phyloP scores from a whole-genome alignment of 2,329 filamentous ascomycete species.

The Aureobasidium sp. region DNA sequence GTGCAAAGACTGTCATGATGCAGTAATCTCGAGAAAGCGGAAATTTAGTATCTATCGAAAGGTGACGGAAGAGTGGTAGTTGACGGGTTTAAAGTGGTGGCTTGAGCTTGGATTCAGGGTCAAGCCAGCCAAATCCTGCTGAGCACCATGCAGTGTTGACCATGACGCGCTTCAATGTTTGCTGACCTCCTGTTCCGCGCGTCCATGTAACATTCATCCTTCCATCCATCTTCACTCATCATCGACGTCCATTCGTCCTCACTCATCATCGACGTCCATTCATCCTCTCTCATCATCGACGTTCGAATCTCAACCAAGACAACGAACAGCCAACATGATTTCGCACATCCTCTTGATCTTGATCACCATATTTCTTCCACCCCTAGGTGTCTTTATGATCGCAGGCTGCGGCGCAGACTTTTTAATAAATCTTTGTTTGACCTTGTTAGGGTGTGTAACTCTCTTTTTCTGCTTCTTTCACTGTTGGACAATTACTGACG shows the following conservation, averaged over 20 bases:
- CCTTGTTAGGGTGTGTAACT: conserved; percentile 11
- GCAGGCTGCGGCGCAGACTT: conserved; percentile 42
- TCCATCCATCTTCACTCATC: neutral
- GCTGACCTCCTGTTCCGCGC: neutral
- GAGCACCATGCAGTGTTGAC: neutral
- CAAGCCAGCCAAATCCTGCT: neutral
- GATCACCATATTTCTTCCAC: conserved; percentile 40
- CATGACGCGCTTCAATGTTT: neutral
- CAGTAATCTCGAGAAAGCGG: no score
- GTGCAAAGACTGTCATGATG: no score
- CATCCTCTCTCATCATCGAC: no score
- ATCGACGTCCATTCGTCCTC: no score
- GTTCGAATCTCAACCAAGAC: neutral
- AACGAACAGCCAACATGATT: conserved; percentile 19
- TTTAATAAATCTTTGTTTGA: conserved; percentile 14
- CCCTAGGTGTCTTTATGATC: conserved; percentile 39
- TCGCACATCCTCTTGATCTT: conserved; percentile 33
- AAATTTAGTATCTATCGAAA: no score
- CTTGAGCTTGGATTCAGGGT: no score
- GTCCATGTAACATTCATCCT: neutral
- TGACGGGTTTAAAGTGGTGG: no score
- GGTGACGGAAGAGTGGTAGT: no score
- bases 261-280: no score
- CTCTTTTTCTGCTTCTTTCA: conserved; percentile 29
- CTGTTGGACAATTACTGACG: no score